Conservation (phyloP, 2,329 filamentous ascomycete species). For the Trichoderma sp. region DNA sequence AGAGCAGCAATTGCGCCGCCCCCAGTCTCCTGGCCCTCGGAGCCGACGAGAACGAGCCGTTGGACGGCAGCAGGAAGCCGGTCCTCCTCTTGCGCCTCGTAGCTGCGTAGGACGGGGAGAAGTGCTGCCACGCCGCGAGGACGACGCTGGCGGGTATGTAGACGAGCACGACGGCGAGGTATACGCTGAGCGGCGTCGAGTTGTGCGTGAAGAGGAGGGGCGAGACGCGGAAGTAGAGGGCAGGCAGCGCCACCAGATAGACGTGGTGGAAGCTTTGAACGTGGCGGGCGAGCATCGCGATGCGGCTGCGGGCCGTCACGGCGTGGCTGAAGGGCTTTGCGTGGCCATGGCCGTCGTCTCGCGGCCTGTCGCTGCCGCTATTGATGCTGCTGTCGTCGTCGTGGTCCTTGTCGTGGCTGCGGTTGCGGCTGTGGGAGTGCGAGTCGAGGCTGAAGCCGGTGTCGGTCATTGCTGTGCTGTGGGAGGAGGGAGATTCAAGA, state of each 20-base stretch:
- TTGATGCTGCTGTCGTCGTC: not conserved
- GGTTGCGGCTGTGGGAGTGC: slow-evolving; percentile 13
- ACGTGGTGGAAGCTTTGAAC: slow-evolving; percentile 10
- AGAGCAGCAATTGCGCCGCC: not conserved
- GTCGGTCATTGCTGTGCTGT: slow-evolving; percentile 24
- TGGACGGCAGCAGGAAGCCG: slow-evolving; percentile 14
- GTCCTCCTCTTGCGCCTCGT: slow-evolving; percentile 24
- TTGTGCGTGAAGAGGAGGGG: slow-evolving; percentile 28
- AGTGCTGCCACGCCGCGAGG: slow-evolving; percentile 19
- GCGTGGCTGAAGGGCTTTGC: slow-evolving; percentile 3
- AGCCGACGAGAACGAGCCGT: not conserved
- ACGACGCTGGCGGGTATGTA: slow-evolving; percentile 25
- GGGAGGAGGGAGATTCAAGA: not conserved
- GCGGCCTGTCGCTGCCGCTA: not conserved
- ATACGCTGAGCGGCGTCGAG: slow-evolving; percentile 25
- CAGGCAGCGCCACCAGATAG: slow-evolving; percentile 18
- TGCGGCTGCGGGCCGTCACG: slow-evolving; percentile 6
- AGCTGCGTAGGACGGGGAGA: slow-evolving; percentile 7
- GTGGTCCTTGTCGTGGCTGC: slow-evolving; percentile 16
- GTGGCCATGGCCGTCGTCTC: slow-evolving; percentile 4
- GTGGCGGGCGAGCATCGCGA: slow-evolving; percentile 16
- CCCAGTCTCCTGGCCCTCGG: not conserved
- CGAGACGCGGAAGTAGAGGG: slow-evolving; percentile 28
- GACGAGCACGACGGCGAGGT: slow-evolving; percentile 27
- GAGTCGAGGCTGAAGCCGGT: slow-evolving; percentile 22